Percentiles rank a stretch among this genome's conserved stretches.
Conservation (phyloP, 1,284 basidiomycete genomes). For the Ustilago nuda region DNA sequence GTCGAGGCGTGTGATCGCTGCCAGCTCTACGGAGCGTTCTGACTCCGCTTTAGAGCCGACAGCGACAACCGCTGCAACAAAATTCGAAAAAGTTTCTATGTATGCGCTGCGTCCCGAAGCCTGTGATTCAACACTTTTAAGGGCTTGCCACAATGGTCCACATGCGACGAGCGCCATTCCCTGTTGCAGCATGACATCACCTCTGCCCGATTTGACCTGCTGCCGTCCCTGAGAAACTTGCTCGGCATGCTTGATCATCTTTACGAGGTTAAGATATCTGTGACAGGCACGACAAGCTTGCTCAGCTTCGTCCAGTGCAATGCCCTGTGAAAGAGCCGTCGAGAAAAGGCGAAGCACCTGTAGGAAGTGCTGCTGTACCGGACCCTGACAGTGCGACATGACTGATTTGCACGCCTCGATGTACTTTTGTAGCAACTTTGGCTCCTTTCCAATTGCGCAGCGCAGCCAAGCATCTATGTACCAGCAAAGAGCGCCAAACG, state of each 20-base stretch:
- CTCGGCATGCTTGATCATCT: constrained; percentile 10
- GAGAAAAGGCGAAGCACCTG: constrained; percentile 20
- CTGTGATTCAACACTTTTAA: constrained; percentile 23
- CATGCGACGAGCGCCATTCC: constrained; percentile 28
- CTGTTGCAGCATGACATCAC: constrained; percentile 10
- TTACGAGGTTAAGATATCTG: constrained; percentile 19
- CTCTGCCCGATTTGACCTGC: neutral
- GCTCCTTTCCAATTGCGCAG: constrained; percentile 34
- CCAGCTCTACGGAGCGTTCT: constrained; percentile 14
- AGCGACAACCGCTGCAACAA: constrained; percentile 28
- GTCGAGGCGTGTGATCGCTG: constrained; percentile 31
- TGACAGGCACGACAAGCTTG: constrained; percentile 33
- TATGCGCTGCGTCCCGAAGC: constrained; percentile 27
- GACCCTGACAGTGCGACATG: neutral
- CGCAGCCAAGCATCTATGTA: constrained; percentile 40
- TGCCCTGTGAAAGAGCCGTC: constrained; percentile 22
- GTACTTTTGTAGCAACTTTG: constrained; percentile 19
- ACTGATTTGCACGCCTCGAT: constrained; percentile 11
- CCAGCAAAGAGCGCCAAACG: constrained; percentile 26
- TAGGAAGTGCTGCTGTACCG: constrained; percentile 21
- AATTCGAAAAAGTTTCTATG: constrained; percentile 30
- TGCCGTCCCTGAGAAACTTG: neutral
- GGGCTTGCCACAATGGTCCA: constrained; percentile 23
- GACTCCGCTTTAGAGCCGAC: constrained; percentile 3
- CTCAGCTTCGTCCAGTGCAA: constrained; percentile 34